Base-by-base conservation (phyloP, 495 filamentous ascomycete species). In the Terfezia boudieri region DNA sequence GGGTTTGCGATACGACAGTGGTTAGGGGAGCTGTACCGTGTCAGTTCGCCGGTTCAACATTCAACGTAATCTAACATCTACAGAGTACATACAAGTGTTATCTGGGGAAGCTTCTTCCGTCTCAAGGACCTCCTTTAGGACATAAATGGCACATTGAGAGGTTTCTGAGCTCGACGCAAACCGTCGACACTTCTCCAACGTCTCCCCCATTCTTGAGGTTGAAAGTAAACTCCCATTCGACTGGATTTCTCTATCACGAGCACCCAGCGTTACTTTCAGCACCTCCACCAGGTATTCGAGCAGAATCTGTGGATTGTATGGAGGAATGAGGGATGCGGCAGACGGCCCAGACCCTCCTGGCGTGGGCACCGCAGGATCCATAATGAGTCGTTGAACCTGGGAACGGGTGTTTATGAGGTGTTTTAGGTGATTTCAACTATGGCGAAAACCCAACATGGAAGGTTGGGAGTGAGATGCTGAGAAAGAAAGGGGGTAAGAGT, bases 221-320 rank as follows among this genome's bases (percentile, higher is more conserved):
- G 86, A 89, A 50, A 99, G 75, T 64, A 96, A 72, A 67, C 85
- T 94, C 49, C 84, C 86, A 48, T 75, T 70, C 22, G 73, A 71
- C 66, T 92, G 80, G 56, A 99, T 74, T 63, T 99, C 90, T 41
- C 73, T 72, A 60, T 75, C 77, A 32, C 78, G 76, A 56, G 92
- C 87, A 59, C 89, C 92, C 53, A 99, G 74, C 59, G 83, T 87
- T 53, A 89, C 79, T 64, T 81, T 75, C 60, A 94, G 74, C 54
- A 95, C 78, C 54, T 78, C 76, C 38, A 71, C 73, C 54, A 96
- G 74, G 70, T 96, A 81, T 51, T 88, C 81, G 52, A 94, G 76
- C 43, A 98, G 68, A 46, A 71, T 56, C 52, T 72, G 71, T 14
- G 82, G 73, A 65, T 81, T 62, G 48, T 62, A 56, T 11, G 63